Evolutionary conservation across 306 rosid genomes (phyloP), one percentile per base, ranked within the genome.

Genomic region (Citrullus colocynthis): DNA sequence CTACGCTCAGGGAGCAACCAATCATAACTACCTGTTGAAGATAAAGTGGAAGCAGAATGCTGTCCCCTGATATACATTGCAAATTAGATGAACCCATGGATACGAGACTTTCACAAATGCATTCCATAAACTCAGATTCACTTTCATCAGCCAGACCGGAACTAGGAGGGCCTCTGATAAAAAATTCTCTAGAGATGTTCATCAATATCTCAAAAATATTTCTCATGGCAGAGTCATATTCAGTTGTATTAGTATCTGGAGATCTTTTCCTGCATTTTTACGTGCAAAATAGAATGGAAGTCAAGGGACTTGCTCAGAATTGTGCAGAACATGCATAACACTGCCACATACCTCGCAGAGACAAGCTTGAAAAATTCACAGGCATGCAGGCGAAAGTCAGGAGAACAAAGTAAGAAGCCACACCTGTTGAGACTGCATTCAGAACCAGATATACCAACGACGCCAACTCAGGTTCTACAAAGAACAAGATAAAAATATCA

Each of bases 311-410:
- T 58, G 80, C 72, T 57, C 15, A 71, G 54, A 41, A 72, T 12
- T 62, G 79, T 49, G 28, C 7, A 74, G 74, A 56, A 58, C 42
- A 49, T n/a, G 37, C 74, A 49, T 74, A 79, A 80, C 66, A 66
- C 78, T 72, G 74, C 58, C 15, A 16, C 86, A 57, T 87, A 96
- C 99, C 98, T 92, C 65, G 97, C 85, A 18, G 93, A 88, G 81
- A 92, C 93, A 75, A 91, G 89, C 85, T 89, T 96, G 85, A 96
- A 96, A 87, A 95, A 95, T 70, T 95, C 99, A 76, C 96, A 89
- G 77, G 99, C 97, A 82, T 95, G 99, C 79, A 95, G 91, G 51
- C 97, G 93, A 59, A 95, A 92, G 80, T 95, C 98, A 28, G 96
- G 93, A 72, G 98, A 85, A 88, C 97, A 83, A 73, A 95, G 89